Evolutionary conservation across 2,329 filamentous ascomycete genomes (phyloP), one percentile per base, ranked within the genome.

Genomic region (Falciphora oryzae): DNA sequence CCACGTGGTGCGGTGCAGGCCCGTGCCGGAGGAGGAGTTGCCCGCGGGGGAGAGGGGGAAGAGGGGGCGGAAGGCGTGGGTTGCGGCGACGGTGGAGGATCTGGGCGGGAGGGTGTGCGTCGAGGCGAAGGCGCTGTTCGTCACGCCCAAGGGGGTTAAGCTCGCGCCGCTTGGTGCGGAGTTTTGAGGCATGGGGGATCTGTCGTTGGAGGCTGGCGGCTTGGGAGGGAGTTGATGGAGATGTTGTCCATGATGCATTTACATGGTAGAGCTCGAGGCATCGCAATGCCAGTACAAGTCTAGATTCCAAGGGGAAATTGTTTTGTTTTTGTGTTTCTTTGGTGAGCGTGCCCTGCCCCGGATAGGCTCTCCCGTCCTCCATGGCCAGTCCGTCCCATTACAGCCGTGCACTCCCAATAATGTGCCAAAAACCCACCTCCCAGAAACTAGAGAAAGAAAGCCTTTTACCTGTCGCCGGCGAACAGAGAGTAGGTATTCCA

Each of bases 1-100:
- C 73, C 91, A 91, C 75, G 79, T 89, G 38, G 76, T 92, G 8
- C 78, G 81, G 65, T 79, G 81, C 16, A 73, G 77, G 63, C 81
- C 81, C 58, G 73, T 81, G 65, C 72, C 64, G 0, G 70, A 72
- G 10, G 70, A 69, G 27, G 70, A 73, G 56, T 68, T 71, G 62
- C 69, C 67, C 1, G 66, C 64, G 53, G 58, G 32, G 11, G 69
- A 71, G 64, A 69, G 71, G 65, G 74, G 74, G 2, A 74, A 73
- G 68, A 72, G 74, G 62, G 75, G 76, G 16, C 82, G 82, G 69
- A 85, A 85, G 75, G 73, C 79, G 63, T 87, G 83, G 77, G 85
- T 84, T 58, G 74, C 75, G 56, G 85, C 80, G 4, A 79, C 77
- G 28, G 70, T 89, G 18, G 84, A 87, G 75, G 83, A 77, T 25